Evolutionary conservation across 768 basidiomycete genomes (phyloP).

Genomic region (Termitomyces sp.): DNA sequence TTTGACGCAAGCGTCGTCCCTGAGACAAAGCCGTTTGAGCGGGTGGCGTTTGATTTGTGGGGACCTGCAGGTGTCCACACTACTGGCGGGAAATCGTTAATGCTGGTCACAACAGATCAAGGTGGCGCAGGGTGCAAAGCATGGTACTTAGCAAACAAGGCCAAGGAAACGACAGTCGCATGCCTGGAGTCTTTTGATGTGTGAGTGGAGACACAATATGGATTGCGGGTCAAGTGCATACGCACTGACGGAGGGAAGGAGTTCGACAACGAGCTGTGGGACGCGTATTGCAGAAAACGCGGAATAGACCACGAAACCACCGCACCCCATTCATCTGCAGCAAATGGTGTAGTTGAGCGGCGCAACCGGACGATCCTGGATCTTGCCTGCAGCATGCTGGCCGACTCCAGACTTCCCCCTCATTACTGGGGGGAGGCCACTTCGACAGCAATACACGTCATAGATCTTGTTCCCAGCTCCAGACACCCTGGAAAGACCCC

Average conservation of each 20-base stretch:
- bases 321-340: neutral
- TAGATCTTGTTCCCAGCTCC: neutral
- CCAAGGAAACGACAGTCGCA: neutral
- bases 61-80: neutral
- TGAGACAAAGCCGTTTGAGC: neutral
- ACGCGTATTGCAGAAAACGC: neutral
- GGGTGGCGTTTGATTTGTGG: neutral
- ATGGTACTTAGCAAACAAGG: neutral
- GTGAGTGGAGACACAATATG: neutral
- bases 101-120: no score
- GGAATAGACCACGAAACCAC: neutral
- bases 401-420: accelerated
- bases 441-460: no score
- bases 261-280: neutral
- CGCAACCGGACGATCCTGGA: no score
- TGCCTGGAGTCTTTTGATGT: neutral
- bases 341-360: no score
- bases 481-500: no score
- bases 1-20: neutral
- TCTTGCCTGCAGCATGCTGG: no score
- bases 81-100: neutral
- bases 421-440: no score
- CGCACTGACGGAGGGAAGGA: neutral
- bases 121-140: neutral
- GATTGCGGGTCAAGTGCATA: neutral